A percentile compares a stretch with the other conserved stretches of the same genome.
Evolutionary conservation across 345 rosid species (phyloP).

Genomic region (Reutealis trisperma): DNA sequence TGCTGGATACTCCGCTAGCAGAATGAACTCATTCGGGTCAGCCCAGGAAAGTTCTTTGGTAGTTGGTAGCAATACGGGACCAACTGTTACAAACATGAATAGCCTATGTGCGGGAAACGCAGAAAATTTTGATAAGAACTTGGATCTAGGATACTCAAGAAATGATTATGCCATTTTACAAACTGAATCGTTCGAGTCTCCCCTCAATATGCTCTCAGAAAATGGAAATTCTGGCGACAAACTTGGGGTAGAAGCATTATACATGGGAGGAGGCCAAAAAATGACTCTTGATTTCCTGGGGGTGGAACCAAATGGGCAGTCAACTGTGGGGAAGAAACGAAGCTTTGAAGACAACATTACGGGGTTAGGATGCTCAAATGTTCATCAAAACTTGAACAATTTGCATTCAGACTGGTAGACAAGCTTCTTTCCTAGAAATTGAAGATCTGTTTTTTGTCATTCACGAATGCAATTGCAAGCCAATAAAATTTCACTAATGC

Average conservation of each 20-base stretch:
- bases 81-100: conserved; percentile 14
- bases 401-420: conserved; percentile 42
- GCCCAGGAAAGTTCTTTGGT: conserved; percentile 28
- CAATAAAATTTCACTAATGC: neutral
- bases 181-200: conserved; percentile 22
- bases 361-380: conserved; percentile 27
- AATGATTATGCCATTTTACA: conserved; percentile 13
- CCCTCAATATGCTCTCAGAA: conserved; percentile 22
- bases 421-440: neutral
- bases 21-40: conserved; percentile 30
- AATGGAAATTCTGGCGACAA: conserved; percentile 15
- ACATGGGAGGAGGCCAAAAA: conserved; percentile 33
- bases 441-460: neutral
- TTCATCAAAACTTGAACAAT: conserved; percentile 28
- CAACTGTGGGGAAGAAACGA: conserved; percentile 26
- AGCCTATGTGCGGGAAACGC: conserved; percentile 15
- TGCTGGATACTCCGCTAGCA: conserved; percentile 38
- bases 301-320: conserved; percentile 39
- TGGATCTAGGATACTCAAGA: conserved; percentile 24
- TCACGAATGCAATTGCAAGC: neutral
- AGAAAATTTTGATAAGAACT: conserved; percentile 23
- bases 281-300: conserved; percentile 55
- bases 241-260: conserved; percentile 24
- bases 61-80: conserved; percentile 12
- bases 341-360: conserved; percentile 23